Percentiles rank a stretch among this genome's conserved stretches.
Conservation (phyloP, 2,329 filamentous ascomycete genomes). For the Massarina eburnea region DNA sequence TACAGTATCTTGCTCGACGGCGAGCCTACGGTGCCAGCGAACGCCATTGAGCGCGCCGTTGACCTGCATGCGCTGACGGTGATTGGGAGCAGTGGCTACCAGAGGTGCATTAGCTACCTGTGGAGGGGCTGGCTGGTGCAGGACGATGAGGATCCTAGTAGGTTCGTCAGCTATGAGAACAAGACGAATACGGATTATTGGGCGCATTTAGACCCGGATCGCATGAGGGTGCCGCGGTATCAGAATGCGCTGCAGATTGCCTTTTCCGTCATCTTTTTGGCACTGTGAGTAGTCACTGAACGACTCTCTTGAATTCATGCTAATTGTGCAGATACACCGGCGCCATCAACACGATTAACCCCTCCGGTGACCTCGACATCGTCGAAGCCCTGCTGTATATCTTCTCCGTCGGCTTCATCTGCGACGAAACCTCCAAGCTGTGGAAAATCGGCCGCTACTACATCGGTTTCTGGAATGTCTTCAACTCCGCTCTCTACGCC, state of each 20-base stretch:
- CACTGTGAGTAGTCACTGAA: constrained; percentile 53
- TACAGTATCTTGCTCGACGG: constrained; percentile 80
- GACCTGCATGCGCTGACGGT: constrained; percentile 87
- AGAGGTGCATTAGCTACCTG: constrained; percentile 89
- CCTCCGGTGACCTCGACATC: constrained; percentile 76
- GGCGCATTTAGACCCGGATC: constrained; percentile 86
- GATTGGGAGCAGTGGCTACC: constrained; percentile 91
- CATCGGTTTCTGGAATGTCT: constrained; percentile 94
- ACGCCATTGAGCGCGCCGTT: constrained; percentile 90
- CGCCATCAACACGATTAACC: constrained; percentile 93
- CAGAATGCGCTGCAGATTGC: constrained; percentile 89
- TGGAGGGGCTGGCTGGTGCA: constrained; percentile 98
- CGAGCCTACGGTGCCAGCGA: constrained; percentile 72
- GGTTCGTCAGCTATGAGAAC: constrained; percentile 83
- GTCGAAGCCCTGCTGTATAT: constrained; percentile 84
- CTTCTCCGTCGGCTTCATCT: constrained; percentile 89
- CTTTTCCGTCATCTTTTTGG: constrained; percentile 80
- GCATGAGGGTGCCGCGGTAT: constrained; percentile 89
- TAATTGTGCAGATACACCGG: constrained; percentile 58
- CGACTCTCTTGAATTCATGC: neutral
- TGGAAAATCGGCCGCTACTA: constrained; percentile 94
- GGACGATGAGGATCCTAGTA: constrained; percentile 85
- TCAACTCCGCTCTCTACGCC: constrained; percentile 82
- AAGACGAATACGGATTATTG: constrained; percentile 78
- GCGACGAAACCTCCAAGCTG: constrained; percentile 83